phyloP scores from a whole-genome alignment of 129 eudicot genomes.

The Chrysanthemum seticuspe region DNA sequence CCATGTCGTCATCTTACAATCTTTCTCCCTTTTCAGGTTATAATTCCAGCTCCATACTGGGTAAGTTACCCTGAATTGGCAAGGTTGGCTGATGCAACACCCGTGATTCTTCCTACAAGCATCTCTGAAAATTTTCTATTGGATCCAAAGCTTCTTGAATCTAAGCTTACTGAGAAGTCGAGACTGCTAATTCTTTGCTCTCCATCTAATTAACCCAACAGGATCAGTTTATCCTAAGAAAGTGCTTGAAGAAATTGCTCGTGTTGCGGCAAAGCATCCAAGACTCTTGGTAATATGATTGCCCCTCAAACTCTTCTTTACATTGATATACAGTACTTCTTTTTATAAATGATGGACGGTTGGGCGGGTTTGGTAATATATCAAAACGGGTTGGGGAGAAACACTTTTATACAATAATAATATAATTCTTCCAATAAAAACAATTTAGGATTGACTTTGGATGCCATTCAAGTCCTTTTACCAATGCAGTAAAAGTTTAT shows the following conservation, averaged over 20 bases:
- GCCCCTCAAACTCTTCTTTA: slow-evolving; percentile 1
- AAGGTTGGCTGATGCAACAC: slow-evolving; percentile 86
- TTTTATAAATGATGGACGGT: not conserved
- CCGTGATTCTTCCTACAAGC: slow-evolving; percentile 78
- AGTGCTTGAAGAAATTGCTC: slow-evolving; percentile 80
- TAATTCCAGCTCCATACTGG: slow-evolving; percentile 94
- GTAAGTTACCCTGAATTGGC: slow-evolving; percentile 99
- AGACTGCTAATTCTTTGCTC: slow-evolving; percentile 89
- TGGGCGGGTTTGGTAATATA: not conserved
- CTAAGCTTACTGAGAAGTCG: slow-evolving; percentile 80
- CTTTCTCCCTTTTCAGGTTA: slow-evolving; percentile 44
- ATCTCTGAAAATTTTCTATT: slow-evolving; percentile 85
- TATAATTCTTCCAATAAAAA: not conserved
- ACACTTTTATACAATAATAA: not conserved
- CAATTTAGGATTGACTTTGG: not conserved
- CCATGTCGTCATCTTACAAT: no score
- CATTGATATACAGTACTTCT: not conserved
- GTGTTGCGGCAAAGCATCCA: slow-evolving; percentile 82
- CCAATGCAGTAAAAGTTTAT: not conserved
- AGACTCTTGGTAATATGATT: slow-evolving; percentile 67
- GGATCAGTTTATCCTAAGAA: slow-evolving; percentile 70
- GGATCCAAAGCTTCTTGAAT: slow-evolving; percentile 80
- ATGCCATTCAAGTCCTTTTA: not conserved
- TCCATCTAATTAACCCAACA: slow-evolving; percentile 82
- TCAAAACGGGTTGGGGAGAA: not conserved